These are phyloP conservation scores for Fusarium cyanostomum DNA, from an alignment of 2,329 filamentous ascomycete genomes.

Conservation along the genomic window DNA sequence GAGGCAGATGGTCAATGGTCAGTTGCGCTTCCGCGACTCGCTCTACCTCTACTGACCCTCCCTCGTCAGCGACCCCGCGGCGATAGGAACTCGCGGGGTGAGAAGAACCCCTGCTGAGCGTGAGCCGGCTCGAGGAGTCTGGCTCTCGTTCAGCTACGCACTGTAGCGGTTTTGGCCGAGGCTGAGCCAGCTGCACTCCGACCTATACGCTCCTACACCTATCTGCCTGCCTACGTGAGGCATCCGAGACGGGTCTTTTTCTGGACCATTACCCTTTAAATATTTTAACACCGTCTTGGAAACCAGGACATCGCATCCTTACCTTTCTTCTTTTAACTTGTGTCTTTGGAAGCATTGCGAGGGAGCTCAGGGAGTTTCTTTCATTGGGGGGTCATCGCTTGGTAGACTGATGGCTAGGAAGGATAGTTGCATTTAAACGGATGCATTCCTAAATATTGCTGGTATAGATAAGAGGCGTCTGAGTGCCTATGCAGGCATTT, in stretches of 20 bases:
- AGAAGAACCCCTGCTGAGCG: slow-evolving; percentile 38
- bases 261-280: slow-evolving; percentile 17
- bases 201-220: slow-evolving; percentile 14
- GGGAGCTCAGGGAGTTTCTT: slow-evolving; percentile 42
- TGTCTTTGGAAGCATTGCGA: slow-evolving; percentile 40
- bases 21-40: slow-evolving; percentile 55
- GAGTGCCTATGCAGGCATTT: background rate
- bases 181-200: slow-evolving; percentile 16
- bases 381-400: slow-evolving; percentile 36
- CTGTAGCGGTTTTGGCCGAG: background rate
- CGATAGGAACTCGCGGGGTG: slow-evolving; percentile 54
- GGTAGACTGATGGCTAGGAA: slow-evolving; percentile 28
- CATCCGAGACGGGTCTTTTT: slow-evolving; percentile 13
- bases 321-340: slow-evolving; percentile 17
- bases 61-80: slow-evolving; percentile 56
- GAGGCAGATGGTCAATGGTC: slow-evolving; percentile 74
- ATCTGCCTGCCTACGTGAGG: slow-evolving; percentile 2
- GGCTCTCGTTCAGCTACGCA: slow-evolving; percentile 1
- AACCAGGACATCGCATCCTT: slow-evolving; percentile 8
- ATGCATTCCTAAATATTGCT: slow-evolving; percentile 21
- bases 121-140: slow-evolving; percentile 16
- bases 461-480: slow-evolving; percentile 20
- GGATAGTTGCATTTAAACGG: slow-evolving; percentile 11
- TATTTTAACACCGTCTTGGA: slow-evolving; percentile 13
- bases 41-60: slow-evolving; percentile 56